phyloP scores from a whole-genome alignment of 331 rosid species.

The Rosa hybrid region DNA sequence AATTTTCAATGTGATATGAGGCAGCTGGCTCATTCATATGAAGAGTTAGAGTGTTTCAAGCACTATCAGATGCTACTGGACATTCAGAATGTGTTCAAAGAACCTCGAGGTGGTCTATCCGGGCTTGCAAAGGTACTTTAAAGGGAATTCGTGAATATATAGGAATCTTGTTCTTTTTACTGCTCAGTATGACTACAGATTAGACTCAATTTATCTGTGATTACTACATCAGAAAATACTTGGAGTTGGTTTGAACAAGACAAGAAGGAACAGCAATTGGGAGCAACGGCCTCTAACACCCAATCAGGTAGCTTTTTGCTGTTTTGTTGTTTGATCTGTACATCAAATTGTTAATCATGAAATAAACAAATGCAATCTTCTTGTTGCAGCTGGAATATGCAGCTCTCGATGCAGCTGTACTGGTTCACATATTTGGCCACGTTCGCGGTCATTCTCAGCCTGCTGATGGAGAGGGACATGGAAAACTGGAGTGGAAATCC shows the following conservation, averaged over 20 bases:
- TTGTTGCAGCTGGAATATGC: conserved; percentile 88
- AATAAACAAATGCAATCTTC: conserved; percentile 18
- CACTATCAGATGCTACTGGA: conserved; percentile 76
- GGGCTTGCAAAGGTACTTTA: conserved; percentile 73
- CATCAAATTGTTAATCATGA: conserved; percentile 12
- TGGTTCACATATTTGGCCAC: conserved; percentile 78
- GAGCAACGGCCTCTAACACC: conserved; percentile 83
- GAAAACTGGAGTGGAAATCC: conserved; percentile 72
- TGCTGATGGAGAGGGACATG: conserved; percentile 36
- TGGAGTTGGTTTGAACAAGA: conserved; percentile 90
- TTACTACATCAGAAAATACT: conserved; percentile 64
- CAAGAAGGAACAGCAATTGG: conserved; percentile 94
- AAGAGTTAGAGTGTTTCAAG: conserved; percentile 75
- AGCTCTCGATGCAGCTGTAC: conserved; percentile 91
- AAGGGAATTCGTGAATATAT: neutral
- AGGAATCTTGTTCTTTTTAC: conserved; percentile 4
- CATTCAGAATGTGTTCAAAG: conserved; percentile 72
- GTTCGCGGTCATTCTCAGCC: conserved; percentile 58
- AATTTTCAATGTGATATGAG: conserved; percentile 81
- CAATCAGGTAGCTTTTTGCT: conserved; percentile 62
- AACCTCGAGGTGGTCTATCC: conserved; percentile 80
- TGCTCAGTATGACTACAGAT: neutral
- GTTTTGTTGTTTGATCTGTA: neutral
- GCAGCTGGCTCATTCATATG: conserved; percentile 83
- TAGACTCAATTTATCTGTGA: conserved; percentile 19